Conservation (phyloP, 129 eudicot genomes). For the Centaurea solstitialis region DNA sequence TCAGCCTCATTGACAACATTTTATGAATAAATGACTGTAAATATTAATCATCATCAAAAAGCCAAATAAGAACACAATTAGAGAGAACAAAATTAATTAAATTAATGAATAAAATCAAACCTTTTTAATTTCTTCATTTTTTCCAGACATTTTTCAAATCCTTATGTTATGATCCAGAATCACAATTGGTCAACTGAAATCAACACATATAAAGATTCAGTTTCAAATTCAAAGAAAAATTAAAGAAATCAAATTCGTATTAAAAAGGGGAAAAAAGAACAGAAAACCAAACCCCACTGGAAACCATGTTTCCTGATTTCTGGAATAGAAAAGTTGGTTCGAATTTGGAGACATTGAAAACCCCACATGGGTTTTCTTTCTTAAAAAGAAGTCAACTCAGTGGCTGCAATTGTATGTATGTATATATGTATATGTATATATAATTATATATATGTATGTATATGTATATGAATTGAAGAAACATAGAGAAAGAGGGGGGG, state of each 20-base stretch:
- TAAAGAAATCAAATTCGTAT: background rate
- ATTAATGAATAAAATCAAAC: slow-evolving; percentile 24
- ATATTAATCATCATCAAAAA: background rate
- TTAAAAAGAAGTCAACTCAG: slow-evolving; percentile 26
- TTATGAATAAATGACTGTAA: slow-evolving; percentile 65
- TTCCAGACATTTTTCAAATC: slow-evolving; percentile 41
- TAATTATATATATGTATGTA: background rate
- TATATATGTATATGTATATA: background rate
- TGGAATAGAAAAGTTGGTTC: slow-evolving; percentile 37
- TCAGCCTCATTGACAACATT: slow-evolving; percentile 40
- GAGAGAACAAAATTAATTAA: slow-evolving; percentile 3
- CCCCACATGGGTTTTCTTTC: slow-evolving; percentile 40
- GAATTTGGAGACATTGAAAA: slow-evolving; percentile 36
- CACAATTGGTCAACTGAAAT: slow-evolving; percentile 35
- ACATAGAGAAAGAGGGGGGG: slow-evolving; percentile 9
- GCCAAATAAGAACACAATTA: slow-evolving; percentile 4
- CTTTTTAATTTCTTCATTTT: slow-evolving; percentile 45
- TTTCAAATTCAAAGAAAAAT: background rate
- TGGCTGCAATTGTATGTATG: slow-evolving; percentile 20
- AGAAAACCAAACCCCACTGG: slow-evolving; percentile 3
- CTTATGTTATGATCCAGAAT: slow-evolving; percentile 32
- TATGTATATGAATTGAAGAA: slow-evolving; percentile 22
- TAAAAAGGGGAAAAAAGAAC: background rate
- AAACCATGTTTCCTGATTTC: slow-evolving; percentile 43
- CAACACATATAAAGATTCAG: background rate